A percentile compares a stretch with the other conserved stretches of the same genome.
Evolutionary conservation across 129 eudicot genomes (phyloP).

Genomic region (Arctium lappa): DNA sequence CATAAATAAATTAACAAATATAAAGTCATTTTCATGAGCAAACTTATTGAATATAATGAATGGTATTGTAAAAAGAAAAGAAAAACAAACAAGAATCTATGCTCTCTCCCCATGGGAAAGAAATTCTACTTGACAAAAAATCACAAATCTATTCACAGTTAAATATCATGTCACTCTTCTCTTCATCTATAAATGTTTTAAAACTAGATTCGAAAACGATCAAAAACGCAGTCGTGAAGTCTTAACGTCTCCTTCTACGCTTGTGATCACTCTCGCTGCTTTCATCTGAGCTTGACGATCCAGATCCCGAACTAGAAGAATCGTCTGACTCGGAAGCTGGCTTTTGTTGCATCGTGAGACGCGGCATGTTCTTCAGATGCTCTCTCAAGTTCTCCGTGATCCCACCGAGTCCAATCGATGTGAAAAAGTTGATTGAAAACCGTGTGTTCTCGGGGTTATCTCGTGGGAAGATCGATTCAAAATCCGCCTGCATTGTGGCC

Average conservation of each 20-base stretch:
- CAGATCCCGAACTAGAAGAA: constrained; percentile 52
- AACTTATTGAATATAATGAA: not conserved
- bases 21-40: not conserved
- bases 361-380: constrained; percentile 89
- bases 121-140: constrained; percentile 17
- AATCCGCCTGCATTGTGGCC: constrained; percentile 76
- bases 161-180: not conserved
- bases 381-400: constrained; percentile 89
- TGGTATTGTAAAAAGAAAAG: not conserved
- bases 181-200: not conserved
- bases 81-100: not conserved
- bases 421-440: constrained; percentile 86
- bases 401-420: constrained; percentile 95
- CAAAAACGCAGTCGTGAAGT: not conserved
- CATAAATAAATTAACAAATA: too few relatives aligned
- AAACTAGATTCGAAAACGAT: not conserved
- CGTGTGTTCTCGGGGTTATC: constrained; percentile 87
- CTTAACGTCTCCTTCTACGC: constrained; percentile 37
- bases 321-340: constrained; percentile 65
- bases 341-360: constrained; percentile 88
- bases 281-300: constrained; percentile 57
- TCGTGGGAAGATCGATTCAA: constrained; percentile 81
- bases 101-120: not conserved
- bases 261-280: constrained; percentile 47
- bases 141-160: constrained; percentile 8